Conservation (phyloP, 352 stramenopile genomes). For the Globisporangium recalcitrans region DNA sequence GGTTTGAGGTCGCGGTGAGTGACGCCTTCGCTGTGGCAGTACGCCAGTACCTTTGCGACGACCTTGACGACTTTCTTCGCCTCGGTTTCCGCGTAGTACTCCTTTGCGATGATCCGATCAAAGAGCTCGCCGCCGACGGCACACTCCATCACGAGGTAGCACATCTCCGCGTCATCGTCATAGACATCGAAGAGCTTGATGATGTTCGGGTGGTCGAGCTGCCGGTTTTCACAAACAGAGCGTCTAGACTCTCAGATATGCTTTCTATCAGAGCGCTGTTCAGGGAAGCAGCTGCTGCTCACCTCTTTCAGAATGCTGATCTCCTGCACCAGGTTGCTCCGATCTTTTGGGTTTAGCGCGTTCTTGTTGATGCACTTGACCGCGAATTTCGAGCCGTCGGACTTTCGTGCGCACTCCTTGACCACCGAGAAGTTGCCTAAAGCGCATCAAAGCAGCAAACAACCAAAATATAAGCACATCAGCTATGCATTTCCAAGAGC, state of each 20-base stretch:
- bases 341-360: slow-evolving; percentile 73
- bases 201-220: slow-evolving; percentile 85
- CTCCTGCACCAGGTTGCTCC: slow-evolving; percentile 73
- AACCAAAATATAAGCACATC: not conserved
- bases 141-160: slow-evolving; percentile 88
- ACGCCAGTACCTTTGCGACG: slow-evolving; percentile 79
- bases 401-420: slow-evolving; percentile 57
- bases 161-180: slow-evolving; percentile 66
- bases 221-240: not conserved
- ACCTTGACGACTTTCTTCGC: slow-evolving; percentile 81
- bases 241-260: not conserved
- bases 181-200: slow-evolving; percentile 85
- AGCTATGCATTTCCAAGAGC: not conserved
- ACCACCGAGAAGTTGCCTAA: slow-evolving; percentile 86
- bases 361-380: slow-evolving; percentile 86
- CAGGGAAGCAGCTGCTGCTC: not conserved
- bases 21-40: slow-evolving; percentile 86
- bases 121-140: slow-evolving; percentile 89
- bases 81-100: slow-evolving; percentile 89
- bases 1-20: slow-evolving; percentile 97
- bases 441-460: not conserved
- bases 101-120: slow-evolving; percentile 90
- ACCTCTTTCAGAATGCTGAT: slow-evolving; percentile 79
- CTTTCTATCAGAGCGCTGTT: no score
- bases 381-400: slow-evolving; percentile 50